phyloP scores from a whole-genome alignment of 2,329 filamentous ascomycete genomes.

The Sclerotinia subarctica region DNA sequence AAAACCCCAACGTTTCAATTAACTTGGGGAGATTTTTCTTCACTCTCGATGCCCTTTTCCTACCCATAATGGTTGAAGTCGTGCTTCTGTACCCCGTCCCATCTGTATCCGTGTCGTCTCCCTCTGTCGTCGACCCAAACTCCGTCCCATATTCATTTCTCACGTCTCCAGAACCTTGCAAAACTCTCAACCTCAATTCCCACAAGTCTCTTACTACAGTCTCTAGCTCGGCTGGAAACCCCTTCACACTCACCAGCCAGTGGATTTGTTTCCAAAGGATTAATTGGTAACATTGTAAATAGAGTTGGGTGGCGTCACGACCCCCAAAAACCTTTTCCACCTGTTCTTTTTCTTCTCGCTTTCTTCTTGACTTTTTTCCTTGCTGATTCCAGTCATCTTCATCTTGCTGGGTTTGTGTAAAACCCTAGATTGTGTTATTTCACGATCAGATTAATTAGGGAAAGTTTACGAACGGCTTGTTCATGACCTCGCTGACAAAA shows the following conservation, averaged over 20 bases:
- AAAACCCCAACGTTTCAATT: conserved; percentile 71
- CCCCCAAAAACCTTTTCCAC: conserved; percentile 60
- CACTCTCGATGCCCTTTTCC: conserved; percentile 24
- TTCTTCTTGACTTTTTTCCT: conserved; percentile 53
- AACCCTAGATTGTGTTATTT: conserved; percentile 33
- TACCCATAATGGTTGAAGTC: conserved; percentile 47
- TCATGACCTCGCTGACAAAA: conserved; percentile 65
- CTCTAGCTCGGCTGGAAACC: conserved; percentile 71
- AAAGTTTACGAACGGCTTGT: conserved; percentile 48
- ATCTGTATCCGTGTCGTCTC: conserved; percentile 40
- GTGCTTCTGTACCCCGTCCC: conserved; percentile 41
- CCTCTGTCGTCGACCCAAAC: conserved; percentile 40
- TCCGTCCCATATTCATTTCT: conserved; percentile 38
- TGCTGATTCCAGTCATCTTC: conserved; percentile 65
- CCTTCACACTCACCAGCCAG: conserved; percentile 66
- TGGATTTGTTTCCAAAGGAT: conserved; percentile 77
- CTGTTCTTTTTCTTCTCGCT: conserved; percentile 58
- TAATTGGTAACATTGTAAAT: conserved; percentile 79
- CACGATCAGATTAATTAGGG: conserved; percentile 2
- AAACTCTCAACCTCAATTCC: conserved; percentile 51
- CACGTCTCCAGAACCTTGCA: conserved; percentile 44
- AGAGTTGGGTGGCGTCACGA: conserved; percentile 69
- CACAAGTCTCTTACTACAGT: conserved; percentile 80
- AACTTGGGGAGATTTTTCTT: conserved; percentile 56
- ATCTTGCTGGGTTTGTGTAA: conserved; percentile 52